Conservation (phyloP, 1,139 yeast genomes). For the Hyphopichia pseudoburtonii region DNA sequence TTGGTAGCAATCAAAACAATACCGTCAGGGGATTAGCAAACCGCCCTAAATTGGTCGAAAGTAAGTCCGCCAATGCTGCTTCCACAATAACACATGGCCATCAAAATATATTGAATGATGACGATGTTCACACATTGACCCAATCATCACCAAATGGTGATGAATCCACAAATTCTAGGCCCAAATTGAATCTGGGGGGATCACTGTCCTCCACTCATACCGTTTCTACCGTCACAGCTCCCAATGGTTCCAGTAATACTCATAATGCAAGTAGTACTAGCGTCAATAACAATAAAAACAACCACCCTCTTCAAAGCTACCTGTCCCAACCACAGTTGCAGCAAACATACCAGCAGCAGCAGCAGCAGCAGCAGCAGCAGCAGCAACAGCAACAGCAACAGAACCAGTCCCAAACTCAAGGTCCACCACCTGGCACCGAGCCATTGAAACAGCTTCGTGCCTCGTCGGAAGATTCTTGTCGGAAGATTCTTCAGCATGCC, state of each 20-base stretch:
- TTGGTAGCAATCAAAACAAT: background rate
- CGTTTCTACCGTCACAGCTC: constrained; percentile 1
- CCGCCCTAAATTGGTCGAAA: constrained; percentile 35
- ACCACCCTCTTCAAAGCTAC: constrained; percentile 2
- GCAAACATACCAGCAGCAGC: constrained; percentile 1
- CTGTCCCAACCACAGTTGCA: background rate
- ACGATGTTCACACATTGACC: constrained; percentile 2
- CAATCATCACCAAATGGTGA: background rate
- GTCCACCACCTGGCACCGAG: constrained; percentile 37
- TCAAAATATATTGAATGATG: constrained; percentile 2
- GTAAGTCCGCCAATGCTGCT: constrained; percentile 25
- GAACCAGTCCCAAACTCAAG: constrained; percentile 4
- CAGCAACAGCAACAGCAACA: constrained; percentile 5
- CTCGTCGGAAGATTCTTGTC: constrained; percentile 89
- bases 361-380: constrained; percentile 5
- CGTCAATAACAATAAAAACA: constrained; percentile 3
- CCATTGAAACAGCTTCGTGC: constrained; percentile 86
- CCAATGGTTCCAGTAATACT: no score
- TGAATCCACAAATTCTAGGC: constrained; percentile 7
- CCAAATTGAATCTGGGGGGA: constrained; percentile 14
- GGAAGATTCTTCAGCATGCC: constrained; percentile 84
- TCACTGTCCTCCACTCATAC: constrained; percentile 16
- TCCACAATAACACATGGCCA: constrained; percentile 8
- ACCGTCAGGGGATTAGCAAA: background rate
- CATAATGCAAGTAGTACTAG: no score